Conservation (phyloP, 768 basidiomycete species). For the Antrodiella citrinella region DNA sequence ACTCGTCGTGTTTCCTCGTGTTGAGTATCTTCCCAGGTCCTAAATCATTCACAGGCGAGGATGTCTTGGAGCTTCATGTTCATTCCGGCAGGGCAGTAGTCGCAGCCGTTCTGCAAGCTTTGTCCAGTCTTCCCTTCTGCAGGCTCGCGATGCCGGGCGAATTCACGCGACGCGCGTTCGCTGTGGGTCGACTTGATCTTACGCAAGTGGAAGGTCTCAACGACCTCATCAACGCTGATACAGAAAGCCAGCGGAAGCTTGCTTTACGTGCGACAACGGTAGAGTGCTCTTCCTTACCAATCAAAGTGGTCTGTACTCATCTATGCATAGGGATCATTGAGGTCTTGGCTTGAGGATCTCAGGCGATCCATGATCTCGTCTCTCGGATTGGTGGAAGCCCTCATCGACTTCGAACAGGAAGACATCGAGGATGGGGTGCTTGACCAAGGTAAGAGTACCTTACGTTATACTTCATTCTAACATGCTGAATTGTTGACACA, state of each 20-base stretch:
- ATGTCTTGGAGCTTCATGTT: slow-evolving; percentile 76
- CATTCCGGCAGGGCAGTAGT: slow-evolving; percentile 84
- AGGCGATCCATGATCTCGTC: slow-evolving; percentile 61
- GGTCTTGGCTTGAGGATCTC: slow-evolving; percentile 53
- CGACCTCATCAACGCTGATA: slow-evolving; percentile 85
- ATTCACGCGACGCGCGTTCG: slow-evolving; percentile 80
- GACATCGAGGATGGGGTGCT: slow-evolving; percentile 80
- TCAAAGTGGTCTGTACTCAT: slow-evolving; percentile 1
- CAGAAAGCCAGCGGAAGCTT: slow-evolving; percentile 68
- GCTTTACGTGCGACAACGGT: slow-evolving; percentile 67
- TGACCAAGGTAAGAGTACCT: slow-evolving; percentile 53
- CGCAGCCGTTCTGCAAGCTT: slow-evolving; percentile 55
- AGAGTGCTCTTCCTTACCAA: slow-evolving; percentile 21
- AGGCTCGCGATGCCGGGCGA: slow-evolving; percentile 83
- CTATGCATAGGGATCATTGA: slow-evolving; percentile 49
- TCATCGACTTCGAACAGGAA: slow-evolving; percentile 93
- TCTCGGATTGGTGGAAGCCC: slow-evolving; percentile 74
- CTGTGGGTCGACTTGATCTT: slow-evolving; percentile 74
- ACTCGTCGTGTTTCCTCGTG: neutral
- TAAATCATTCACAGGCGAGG: slow-evolving; percentile 77
- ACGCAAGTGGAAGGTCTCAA: slow-evolving; percentile 86
- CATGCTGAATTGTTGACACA: too few relatives aligned
- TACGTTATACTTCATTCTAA: too few relatives aligned
- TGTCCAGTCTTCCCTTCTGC: slow-evolving; percentile 52
- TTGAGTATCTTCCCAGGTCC: slow-evolving; percentile 38